These are phyloP conservation scores for Solanum microdontum DNA, from an alignment of 257 asterid genomes.

Conservation along the genomic window DNA sequence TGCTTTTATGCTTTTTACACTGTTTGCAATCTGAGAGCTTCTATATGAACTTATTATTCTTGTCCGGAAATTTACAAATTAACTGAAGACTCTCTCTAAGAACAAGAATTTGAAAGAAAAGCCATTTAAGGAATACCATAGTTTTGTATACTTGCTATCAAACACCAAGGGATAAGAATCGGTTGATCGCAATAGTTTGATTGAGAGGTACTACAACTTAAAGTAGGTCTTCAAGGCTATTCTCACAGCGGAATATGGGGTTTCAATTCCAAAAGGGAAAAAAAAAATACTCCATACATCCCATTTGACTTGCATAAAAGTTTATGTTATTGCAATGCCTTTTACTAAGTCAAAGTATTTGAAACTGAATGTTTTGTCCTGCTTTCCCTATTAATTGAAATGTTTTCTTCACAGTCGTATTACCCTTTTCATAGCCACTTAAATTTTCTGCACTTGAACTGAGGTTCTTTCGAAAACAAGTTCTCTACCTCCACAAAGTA, in stretches of 20 bases:
- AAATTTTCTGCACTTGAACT: background rate
- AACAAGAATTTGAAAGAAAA: background rate
- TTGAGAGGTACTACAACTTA: background rate
- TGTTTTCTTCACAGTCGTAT: background rate
- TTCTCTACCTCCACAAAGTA: background rate
- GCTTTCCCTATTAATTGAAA: background rate
- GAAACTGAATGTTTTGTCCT: background rate
- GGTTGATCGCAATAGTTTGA: background rate
- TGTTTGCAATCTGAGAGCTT: background rate
- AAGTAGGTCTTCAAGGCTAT: background rate
- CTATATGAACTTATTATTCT: background rate
- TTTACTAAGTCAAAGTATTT: background rate
- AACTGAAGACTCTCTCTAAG: background rate
- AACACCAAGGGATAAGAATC: background rate
- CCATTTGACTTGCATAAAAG: background rate
- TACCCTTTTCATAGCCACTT: background rate
- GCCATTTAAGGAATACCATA: background rate
- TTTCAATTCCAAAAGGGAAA: background rate
- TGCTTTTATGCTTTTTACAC: background rate
- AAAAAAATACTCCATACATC: background rate
- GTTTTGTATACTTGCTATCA: background rate
- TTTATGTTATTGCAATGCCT: background rate
- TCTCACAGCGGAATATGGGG: background rate
- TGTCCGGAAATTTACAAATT: background rate
- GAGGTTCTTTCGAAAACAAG: background rate